Conservation (phyloP, 2,329 filamentous ascomycete species). For the Phyllosticta citrichinensis region DNA sequence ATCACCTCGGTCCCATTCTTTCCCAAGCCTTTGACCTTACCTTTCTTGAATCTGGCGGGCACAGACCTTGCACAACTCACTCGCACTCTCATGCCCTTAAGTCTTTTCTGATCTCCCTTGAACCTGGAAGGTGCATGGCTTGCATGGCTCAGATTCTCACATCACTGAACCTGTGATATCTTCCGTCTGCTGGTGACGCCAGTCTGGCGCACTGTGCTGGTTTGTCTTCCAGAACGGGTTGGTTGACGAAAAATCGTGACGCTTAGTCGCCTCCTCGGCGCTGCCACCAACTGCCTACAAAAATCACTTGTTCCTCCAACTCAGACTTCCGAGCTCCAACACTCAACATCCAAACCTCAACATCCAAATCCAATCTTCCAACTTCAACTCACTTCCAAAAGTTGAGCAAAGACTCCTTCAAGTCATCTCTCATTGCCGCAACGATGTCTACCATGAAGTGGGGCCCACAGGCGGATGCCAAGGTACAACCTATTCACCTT, state of each 20-base stretch:
- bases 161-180: too few relatives aligned
- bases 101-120: too few relatives aligned
- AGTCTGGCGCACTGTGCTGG: too few relatives aligned
- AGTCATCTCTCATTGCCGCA: neutral
- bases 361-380: neutral
- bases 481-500: neutral
- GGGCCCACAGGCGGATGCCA: constrained; percentile 1
- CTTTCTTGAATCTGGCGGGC: neutral
- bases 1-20: neutral
- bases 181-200: too few relatives aligned
- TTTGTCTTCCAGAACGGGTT: too few relatives aligned
- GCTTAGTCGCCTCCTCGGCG: too few relatives aligned
- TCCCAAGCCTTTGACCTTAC: neutral
- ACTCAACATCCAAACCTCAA: neutral
- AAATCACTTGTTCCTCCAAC: neutral
- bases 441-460: too few relatives aligned
- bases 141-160: too few relatives aligned
- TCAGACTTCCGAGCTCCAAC: neutral
- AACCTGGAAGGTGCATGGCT: too few relatives aligned
- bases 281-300: neutral
- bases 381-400: neutral
- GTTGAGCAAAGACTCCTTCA: neutral
- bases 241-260: too few relatives aligned
- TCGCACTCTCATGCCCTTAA: too few relatives aligned
- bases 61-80: neutral